Evolutionary conservation across 2,329 filamentous ascomycete species (phyloP).

Genomic region (Fusarium sp.): DNA sequence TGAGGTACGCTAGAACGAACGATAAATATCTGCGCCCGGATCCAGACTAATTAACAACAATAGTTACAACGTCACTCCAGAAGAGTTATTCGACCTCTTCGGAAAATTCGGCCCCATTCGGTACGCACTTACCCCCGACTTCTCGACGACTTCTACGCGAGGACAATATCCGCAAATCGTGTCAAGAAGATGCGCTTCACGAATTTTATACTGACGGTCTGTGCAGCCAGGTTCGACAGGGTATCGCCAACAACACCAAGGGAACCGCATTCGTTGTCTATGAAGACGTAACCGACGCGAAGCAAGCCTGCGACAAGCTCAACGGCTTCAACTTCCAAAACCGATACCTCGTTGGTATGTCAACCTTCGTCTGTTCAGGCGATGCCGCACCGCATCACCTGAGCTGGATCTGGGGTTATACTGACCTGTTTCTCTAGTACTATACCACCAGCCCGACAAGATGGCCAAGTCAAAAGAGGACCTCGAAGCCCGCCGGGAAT

Average conservation of each 20-base stretch:
- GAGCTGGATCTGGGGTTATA: not conserved
- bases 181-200: constrained; percentile 9
- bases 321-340: constrained; percentile 99
- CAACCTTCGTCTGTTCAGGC: not conserved
- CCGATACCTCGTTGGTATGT: constrained; percentile 95
- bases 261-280: constrained; percentile 99
- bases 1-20: constrained; percentile 73
- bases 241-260: constrained; percentile 96
- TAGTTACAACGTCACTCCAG: constrained; percentile 98
- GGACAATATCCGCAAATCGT: constrained; percentile 16
- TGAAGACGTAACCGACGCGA: constrained; percentile 99
- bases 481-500: constrained; percentile 91
- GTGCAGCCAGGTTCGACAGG: constrained; percentile 93
- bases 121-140: constrained; percentile 64
- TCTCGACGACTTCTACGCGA: constrained; percentile 10
- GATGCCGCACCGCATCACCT: not conserved
- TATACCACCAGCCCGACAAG: constrained; percentile 75
- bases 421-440: constrained; percentile 55
- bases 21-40: constrained; percentile 21
- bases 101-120: constrained; percentile 96
- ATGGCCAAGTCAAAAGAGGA: constrained; percentile 89
- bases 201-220: constrained; percentile 39
- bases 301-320: constrained; percentile 98
- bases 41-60: constrained; percentile 66
- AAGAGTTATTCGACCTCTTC: constrained; percentile 98